Base-by-base conservation (phyloP, 805 yeast species). In the Torulaspora quercuum region DNA sequence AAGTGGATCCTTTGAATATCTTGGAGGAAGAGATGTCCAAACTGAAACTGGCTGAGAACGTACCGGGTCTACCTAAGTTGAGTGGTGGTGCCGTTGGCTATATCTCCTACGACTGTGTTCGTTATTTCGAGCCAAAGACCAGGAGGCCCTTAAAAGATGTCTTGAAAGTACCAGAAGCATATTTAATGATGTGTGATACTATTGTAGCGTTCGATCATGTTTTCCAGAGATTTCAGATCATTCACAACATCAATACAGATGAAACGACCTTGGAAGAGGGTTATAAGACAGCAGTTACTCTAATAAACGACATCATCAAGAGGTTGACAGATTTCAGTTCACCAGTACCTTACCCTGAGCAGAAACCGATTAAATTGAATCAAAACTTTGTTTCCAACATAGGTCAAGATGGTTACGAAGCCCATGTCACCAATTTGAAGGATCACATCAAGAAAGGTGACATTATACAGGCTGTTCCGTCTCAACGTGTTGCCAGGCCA, bases 51-150 rank as follows among this genome's bases (percentile, higher is more conserved):
- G 86, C 89, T 1, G 78, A 75, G 49, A 60, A 61, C 27, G 65
- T 86, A 33, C 94, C 95, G 0, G 94, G 95, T 26, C 67, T 89
- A 33, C 86, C 95, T 9, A 76, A 73, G 45, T 67, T 88, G 40
- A 80, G 89, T 50, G 98, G 99, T 40, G 99, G 99, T 46, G 97
- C 97, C 5, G 74, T 90, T 37, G 99, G 99, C 2, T 92, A 88
- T 58, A 79, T 92, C 28, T 86, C 97, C 1, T 92, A 92, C 55
- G 99, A 92, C 62, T 92, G 99, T 68, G 83, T 92, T 55, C 84
- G 87, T 59, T 92, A 92, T 63, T 92, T 92, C 50, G 99, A 92
- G 65, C 99, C 99, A 42, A 80, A 73, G 50, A 90, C 97, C 1
- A 73, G 72, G 42, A 75, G 85, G 46, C 72, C 67, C 2, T 69